Evolutionary conservation across 768 basidiomycete genomes (phyloP).

Genomic region (Serendipita sp.): DNA sequence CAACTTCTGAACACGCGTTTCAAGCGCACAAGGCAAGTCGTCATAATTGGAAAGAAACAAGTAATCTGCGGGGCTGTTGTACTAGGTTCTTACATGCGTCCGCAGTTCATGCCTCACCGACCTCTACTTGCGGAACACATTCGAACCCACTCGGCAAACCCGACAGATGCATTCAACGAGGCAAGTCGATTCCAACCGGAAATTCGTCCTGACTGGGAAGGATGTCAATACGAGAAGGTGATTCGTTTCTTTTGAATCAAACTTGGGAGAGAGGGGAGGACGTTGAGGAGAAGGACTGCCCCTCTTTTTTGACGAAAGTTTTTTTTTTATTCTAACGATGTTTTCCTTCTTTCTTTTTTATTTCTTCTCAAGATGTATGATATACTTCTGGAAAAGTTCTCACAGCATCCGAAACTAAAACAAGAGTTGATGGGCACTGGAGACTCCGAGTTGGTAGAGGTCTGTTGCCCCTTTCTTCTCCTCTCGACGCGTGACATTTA

Average conservation of each 20-base stretch:
- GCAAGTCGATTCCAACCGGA: constrained; percentile 9
- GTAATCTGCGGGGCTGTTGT: background rate
- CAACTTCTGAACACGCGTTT: constrained; percentile 14
- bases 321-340: too few species aligned
- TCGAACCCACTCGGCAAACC: constrained; percentile 7
- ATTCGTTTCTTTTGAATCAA: background rate
- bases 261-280: background rate
- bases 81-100: background rate
- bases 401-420: constrained; percentile 10
- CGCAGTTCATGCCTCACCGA: constrained; percentile 12
- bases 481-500: background rate
- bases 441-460: constrained; percentile 13
- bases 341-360: background rate
- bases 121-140: constrained; percentile 13
- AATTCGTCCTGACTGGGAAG: constrained; percentile 10
- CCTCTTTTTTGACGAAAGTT: too few species aligned
- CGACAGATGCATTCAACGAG: constrained; percentile 9
- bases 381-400: constrained; percentile 12
- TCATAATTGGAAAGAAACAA: background rate
- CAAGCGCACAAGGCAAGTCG: constrained; percentile 10
- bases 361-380: constrained; percentile 12
- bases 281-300: too few species aligned
- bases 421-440: constrained; percentile 11
- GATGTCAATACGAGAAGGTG: constrained; percentile 11
- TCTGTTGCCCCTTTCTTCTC: background rate